A percentile compares a stretch with the other conserved stretches of the same genome.
phyloP scores from a whole-genome alignment of 1,139 yeast species.

The Ogataea hybrid region DNA sequence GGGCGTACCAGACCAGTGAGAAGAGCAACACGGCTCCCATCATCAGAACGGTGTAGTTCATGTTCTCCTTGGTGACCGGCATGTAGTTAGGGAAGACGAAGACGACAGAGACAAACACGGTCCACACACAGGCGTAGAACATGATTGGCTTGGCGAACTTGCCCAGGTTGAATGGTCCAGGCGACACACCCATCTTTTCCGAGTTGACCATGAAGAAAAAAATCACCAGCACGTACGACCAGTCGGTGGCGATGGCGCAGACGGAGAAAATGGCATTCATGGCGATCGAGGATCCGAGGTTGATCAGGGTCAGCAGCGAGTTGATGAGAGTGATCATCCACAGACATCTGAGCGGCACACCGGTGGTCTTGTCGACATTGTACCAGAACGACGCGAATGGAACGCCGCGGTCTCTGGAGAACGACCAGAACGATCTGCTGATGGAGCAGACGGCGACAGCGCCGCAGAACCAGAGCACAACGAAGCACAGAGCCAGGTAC shows the following conservation, averaged over 20 bases:
- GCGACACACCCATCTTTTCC: slow-evolving; percentile 38
- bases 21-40: slow-evolving; percentile 32
- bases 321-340: slow-evolving; percentile 34
- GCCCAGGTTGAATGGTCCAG: slow-evolving; percentile 39
- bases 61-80: slow-evolving; percentile 47
- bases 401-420: slow-evolving; percentile 42
- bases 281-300: slow-evolving; percentile 38
- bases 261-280: slow-evolving; percentile 50
- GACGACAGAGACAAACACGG: slow-evolving; percentile 43
- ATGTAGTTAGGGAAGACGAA: slow-evolving; percentile 48
- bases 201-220: slow-evolving; percentile 37
- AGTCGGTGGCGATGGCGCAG: slow-evolving; percentile 45
- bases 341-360: slow-evolving; percentile 38
- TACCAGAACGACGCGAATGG: slow-evolving; percentile 39
- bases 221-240: slow-evolving; percentile 39
- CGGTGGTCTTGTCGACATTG: slow-evolving; percentile 33
- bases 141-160: slow-evolving; percentile 31
- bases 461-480: slow-evolving; percentile 36
- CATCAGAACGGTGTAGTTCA: slow-evolving; percentile 50
- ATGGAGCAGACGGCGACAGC: slow-evolving; percentile 35
- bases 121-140: slow-evolving; percentile 40
- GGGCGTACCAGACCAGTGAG: slow-evolving; percentile 33
- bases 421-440: slow-evolving; percentile 36
- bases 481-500: slow-evolving; percentile 45
- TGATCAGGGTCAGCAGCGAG: slow-evolving; percentile 35